Evolutionary conservation across 768 basidiomycete species (phyloP).

Genomic region (Gloeophyllum trabeum): DNA sequence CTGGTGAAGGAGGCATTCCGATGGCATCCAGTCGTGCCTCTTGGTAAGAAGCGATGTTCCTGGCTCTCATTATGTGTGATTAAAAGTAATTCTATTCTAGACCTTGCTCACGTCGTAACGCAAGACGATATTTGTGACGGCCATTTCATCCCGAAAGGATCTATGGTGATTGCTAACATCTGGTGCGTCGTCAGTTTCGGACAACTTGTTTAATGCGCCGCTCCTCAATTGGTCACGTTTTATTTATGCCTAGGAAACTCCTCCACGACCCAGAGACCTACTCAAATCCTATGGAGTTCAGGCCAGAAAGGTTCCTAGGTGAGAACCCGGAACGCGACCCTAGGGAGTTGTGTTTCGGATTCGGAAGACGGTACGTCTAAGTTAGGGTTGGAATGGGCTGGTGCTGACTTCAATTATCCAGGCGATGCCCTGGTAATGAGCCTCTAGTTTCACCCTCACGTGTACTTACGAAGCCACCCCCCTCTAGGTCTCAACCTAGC

Average conservation of each 20-base stretch:
- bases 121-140: slow-evolving; percentile 22
- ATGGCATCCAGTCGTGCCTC: slow-evolving; percentile 6
- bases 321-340: slow-evolving; percentile 14
- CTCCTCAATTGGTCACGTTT: slow-evolving; percentile 3
- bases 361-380: slow-evolving; percentile 15
- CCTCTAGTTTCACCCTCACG: slow-evolving; percentile 1
- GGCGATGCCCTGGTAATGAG: slow-evolving; percentile 6
- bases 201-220: slow-evolving; percentile 6
- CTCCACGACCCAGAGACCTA: slow-evolving; percentile 22
- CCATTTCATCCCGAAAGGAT: slow-evolving; percentile 21
- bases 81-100: slow-evolving; percentile 4
- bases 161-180: slow-evolving; percentile 21
- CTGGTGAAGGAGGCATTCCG: slow-evolving; percentile 12
- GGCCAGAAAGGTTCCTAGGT: slow-evolving; percentile 19
- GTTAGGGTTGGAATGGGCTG: not conserved
- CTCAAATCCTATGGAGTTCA: slow-evolving; percentile 20
- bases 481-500: slow-evolving; percentile 16
- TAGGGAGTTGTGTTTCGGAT: slow-evolving; percentile 16
- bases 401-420: not conserved
- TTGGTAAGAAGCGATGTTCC: slow-evolving; percentile 20
- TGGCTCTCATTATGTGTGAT: slow-evolving; percentile 9
- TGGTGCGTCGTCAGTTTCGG: no score
- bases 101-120: slow-evolving; percentile 17
- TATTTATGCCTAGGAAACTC: slow-evolving; percentile 12
- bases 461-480: not conserved